Evolutionary conservation across 1,139 yeast genomes (phyloP).

Genomic region (Hemisphaericaspora subhashii): DNA sequence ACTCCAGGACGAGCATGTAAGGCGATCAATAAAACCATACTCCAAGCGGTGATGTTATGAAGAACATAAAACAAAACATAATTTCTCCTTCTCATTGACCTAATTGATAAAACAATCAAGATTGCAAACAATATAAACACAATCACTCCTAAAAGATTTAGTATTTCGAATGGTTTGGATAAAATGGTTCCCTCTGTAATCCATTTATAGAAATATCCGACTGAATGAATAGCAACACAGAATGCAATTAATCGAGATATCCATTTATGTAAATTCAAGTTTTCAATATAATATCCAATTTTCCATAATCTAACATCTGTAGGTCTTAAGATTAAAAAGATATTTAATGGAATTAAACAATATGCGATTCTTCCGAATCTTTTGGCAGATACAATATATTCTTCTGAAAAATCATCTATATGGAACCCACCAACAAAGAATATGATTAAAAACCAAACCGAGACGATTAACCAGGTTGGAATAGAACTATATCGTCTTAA

Average conservation of each 20-base stretch:
- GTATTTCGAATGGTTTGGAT: conserved; percentile 39
- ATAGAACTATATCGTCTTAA: conserved; percentile 19
- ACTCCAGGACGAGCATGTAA: conserved; percentile 50
- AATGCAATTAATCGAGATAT: conserved; percentile 62
- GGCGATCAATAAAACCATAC: conserved; percentile 30
- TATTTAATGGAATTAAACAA: conserved; percentile 62
- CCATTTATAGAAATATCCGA: conserved; percentile 56
- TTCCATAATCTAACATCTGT: conserved; percentile 37
- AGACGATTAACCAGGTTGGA: conserved; percentile 29
- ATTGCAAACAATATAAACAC: conserved; percentile 43
- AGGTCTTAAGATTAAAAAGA: conserved; percentile 64
- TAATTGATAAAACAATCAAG: conserved; percentile 56
- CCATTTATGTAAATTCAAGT: conserved; percentile 76
- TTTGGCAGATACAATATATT: conserved; percentile 27
- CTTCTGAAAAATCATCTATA: conserved; percentile 22
- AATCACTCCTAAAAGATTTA: conserved; percentile 65
- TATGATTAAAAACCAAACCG: conserved; percentile 33
- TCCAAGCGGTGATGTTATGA: conserved; percentile 33
- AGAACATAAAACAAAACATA: conserved; percentile 35
- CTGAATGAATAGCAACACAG: conserved; percentile 54
- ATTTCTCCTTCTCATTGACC: conserved; percentile 23
- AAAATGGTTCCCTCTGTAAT: conserved; percentile 27
- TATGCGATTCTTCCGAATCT: conserved; percentile 63
- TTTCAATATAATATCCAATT: conserved; percentile 55
- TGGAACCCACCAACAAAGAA: conserved; percentile 21